These are phyloP conservation scores for Bruguiera hainesii DNA, from an alignment of 441 rosid genomes.

Conservation along the genomic window DNA sequence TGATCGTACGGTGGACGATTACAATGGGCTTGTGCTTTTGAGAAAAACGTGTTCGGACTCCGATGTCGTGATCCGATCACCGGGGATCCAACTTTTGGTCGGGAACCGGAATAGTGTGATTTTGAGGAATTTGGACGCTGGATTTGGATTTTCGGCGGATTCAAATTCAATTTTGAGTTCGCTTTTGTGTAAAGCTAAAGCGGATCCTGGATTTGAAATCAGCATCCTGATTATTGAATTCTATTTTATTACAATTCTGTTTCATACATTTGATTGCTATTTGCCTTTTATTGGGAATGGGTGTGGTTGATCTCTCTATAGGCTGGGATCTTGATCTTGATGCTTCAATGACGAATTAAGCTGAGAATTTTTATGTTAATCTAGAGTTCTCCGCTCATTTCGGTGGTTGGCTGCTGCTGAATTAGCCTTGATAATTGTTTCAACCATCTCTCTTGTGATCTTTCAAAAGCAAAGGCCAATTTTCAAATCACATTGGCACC, in stretches of 20 bases:
- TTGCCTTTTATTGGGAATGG: conserved; percentile 4
- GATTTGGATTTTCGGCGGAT: not conserved
- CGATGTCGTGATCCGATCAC: too few species aligned
- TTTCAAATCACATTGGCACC: not conserved
- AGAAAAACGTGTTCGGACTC: too few species aligned
- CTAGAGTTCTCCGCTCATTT: not conserved
- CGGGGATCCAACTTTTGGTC: too few species aligned
- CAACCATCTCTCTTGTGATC: not conserved
- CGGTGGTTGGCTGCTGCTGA: conserved; percentile 4
- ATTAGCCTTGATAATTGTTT: conserved; percentile 2
- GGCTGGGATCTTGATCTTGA: conserved; percentile 23
- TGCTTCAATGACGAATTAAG: not conserved
- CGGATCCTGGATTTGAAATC: conserved; percentile 11
- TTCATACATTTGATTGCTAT: conserved; percentile 13
- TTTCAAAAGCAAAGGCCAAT: not conserved
- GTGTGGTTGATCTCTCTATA: conserved; percentile 12
- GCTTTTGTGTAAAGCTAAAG: not conserved
- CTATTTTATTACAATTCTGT: not conserved
- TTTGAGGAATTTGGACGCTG: conserved; percentile 12
- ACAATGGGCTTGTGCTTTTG: too few species aligned
- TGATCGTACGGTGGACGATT: too few species aligned
- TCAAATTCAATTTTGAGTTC: not conserved
- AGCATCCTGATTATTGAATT: conserved; percentile 10
- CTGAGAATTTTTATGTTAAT: not conserved
- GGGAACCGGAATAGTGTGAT: too few species aligned